A percentile compares a stretch with the other conserved stretches of the same genome.
phyloP scores from a whole-genome alignment of 352 stramenopile species.

The Globisporangium heterothallicum region DNA sequence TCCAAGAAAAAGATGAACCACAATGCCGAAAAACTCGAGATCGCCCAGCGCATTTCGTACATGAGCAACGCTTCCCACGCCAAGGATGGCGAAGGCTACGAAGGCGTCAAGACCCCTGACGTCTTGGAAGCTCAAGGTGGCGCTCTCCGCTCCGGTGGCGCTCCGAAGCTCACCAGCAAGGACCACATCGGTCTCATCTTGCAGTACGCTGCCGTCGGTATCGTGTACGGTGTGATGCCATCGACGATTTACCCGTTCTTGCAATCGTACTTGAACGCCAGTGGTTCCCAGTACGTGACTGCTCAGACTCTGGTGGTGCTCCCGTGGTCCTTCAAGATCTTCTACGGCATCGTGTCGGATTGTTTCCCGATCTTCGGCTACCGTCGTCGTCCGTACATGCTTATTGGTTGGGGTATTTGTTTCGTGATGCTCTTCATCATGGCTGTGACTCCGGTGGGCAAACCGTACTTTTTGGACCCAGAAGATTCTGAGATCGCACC shows the following conservation, averaged over 20 bases:
- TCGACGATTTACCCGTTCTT: constrained; percentile 28
- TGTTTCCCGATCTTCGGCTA: constrained; percentile 33
- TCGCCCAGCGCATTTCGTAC: constrained; percentile 14
- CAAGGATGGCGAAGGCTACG: constrained; percentile 13
- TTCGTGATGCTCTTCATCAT: constrained; percentile 26
- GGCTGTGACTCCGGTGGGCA: constrained; percentile 16
- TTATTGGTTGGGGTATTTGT: constrained; percentile 28
- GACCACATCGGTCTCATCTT: constrained; percentile 23
- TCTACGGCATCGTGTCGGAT: constrained; percentile 33
- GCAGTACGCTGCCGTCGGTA: constrained; percentile 29
- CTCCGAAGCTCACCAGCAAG: constrained; percentile 15
- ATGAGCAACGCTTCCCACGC: constrained; percentile 10
- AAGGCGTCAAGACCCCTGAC: constrained; percentile 16
- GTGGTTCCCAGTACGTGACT: constrained; percentile 10
- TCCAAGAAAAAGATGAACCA: not conserved
- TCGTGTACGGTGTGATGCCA: constrained; percentile 24
- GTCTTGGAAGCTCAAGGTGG: constrained; percentile 12
- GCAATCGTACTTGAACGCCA: constrained; percentile 21
- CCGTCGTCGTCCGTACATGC: constrained; percentile 33
- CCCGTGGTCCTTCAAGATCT: constrained; percentile 29
- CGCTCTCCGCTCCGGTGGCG: constrained; percentile 18
- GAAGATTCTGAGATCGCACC: constrained; percentile 7
- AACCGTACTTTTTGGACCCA: constrained; percentile 20
- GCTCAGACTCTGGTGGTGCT: constrained; percentile 11
- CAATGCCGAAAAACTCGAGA: not conserved